These are phyloP conservation scores for Hyphopichia burtonii DNA, from an alignment of 1,139 yeast species.

Conservation along the genomic window DNA sequence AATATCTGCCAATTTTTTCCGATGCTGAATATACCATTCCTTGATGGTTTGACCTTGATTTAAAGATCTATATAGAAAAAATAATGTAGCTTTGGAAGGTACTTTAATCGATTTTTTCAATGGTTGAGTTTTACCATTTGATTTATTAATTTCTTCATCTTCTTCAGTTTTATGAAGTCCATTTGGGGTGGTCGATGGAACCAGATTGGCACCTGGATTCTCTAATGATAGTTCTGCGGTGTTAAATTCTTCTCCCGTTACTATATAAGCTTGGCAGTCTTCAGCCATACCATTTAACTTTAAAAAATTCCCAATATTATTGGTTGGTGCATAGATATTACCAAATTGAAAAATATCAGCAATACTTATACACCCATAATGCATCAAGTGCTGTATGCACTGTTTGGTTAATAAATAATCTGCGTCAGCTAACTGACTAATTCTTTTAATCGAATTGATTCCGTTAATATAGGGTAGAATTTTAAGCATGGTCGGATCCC, in stretches of 20 bases:
- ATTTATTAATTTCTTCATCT: background rate
- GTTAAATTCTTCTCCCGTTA: constrained; percentile 21
- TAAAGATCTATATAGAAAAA: constrained; percentile 72
- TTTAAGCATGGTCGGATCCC: constrained; percentile 97
- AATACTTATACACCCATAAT: constrained; percentile 80
- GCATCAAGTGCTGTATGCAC: constrained; percentile 88
- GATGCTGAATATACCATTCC: constrained; percentile 76
- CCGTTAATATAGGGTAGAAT: constrained; percentile 88
- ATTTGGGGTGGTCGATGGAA: background rate
- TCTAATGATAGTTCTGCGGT: background rate
- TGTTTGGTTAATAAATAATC: constrained; percentile 77
- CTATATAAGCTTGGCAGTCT: constrained; percentile 83
- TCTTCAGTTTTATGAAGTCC: background rate
- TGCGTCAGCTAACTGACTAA: constrained; percentile 78
- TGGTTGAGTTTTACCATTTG: background rate
- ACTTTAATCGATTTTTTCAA: constrained; percentile 18
- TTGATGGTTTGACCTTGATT: constrained; percentile 76
- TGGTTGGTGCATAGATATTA: constrained; percentile 87
- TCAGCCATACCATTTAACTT: constrained; percentile 66
- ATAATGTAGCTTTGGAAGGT: constrained; percentile 67
- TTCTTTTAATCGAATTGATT: constrained; percentile 73
- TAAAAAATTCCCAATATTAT: constrained; percentile 67
- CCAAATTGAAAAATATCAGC: constrained; percentile 87
- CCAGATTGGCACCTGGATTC: background rate
- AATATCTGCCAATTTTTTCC: constrained; percentile 54